These are phyloP conservation scores for Tricholoma furcatifolium DNA, from an alignment of 768 basidiomycete genomes.

Conservation along the genomic window DNA sequence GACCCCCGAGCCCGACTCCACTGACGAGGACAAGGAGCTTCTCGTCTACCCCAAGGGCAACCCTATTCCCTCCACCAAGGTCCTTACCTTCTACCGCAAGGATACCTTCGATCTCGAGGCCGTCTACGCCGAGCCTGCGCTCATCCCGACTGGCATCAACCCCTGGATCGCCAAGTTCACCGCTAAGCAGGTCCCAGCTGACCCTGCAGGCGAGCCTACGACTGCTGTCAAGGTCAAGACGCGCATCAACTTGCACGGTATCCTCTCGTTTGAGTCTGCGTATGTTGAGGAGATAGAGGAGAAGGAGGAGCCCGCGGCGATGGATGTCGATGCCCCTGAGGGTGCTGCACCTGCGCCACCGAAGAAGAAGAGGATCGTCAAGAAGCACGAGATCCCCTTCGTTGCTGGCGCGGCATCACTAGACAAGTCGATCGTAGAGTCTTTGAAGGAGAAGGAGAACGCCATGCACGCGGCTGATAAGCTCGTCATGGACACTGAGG, in stretches of 20 bases:
- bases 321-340: constrained; percentile 60
- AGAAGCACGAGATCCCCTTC: constrained; percentile 82
- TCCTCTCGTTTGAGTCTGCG: constrained; percentile 82
- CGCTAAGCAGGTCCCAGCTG: constrained; percentile 75
- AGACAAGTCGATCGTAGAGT: constrained; percentile 62
- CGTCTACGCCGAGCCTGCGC: constrained; percentile 68
- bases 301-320: constrained; percentile 64
- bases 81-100: constrained; percentile 92
- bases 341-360: constrained; percentile 46
- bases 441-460: constrained; percentile 76
- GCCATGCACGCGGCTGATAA: constrained; percentile 91
- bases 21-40: constrained; percentile 89
- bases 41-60: constrained; percentile 88
- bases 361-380: constrained; percentile 85
- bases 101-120: constrained; percentile 88
- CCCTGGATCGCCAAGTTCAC: constrained; percentile 83
- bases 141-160: constrained; percentile 77
- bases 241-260: constrained; percentile 80
- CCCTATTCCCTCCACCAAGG: constrained; percentile 88
- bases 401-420: constrained; percentile 63
- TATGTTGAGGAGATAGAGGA: constrained; percentile 86
- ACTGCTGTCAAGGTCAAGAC: constrained; percentile 86
- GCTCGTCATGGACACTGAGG: constrained; percentile 97
- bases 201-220: constrained; percentile 68
- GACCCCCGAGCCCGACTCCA: constrained; percentile 70